Conservation (phyloP, 148 eudicot genomes). For the Hydrangea macrophylla region DNA sequence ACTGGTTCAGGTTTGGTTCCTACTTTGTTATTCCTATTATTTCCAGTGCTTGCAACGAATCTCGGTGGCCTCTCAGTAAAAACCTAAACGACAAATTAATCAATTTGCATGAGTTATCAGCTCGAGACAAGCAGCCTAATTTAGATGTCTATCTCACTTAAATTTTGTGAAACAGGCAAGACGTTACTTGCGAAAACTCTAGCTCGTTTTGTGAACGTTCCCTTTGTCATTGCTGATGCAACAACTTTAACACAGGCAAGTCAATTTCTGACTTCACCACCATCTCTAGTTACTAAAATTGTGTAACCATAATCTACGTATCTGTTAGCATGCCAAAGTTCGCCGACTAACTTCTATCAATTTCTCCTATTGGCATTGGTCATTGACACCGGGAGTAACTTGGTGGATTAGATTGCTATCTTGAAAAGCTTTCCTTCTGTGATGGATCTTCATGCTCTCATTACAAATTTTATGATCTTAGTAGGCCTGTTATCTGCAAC, state of each 20-base stretch:
- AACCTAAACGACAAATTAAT: neutral
- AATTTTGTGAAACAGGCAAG: slow-evolving; percentile 57
- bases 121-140: neutral
- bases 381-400: too few species aligned
- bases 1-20: slow-evolving; percentile 76
- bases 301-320: neutral
- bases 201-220: slow-evolving; percentile 91
- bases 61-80: neutral
- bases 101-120: neutral
- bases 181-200: slow-evolving; percentile 92
- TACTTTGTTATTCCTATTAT: neutral
- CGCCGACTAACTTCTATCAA: too few species aligned
- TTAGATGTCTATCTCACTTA: slow-evolving; percentile 9
- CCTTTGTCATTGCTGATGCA: slow-evolving; percentile 93
- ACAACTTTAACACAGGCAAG: slow-evolving; percentile 88
- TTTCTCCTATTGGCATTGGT: neutral
- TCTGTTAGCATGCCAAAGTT: neutral
- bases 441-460: too few species aligned
- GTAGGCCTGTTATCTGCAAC: neutral
- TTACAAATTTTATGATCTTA: too few species aligned
- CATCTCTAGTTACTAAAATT: neutral
- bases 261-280: slow-evolving; percentile 1
- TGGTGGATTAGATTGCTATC: too few species aligned
- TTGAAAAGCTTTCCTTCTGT: too few species aligned
- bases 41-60: neutral